Evolutionary conservation across 1,139 yeast genomes (phyloP), one percentile per base, ranked within the genome.

Genomic region (Wickerhamiella pararugosa): DNA sequence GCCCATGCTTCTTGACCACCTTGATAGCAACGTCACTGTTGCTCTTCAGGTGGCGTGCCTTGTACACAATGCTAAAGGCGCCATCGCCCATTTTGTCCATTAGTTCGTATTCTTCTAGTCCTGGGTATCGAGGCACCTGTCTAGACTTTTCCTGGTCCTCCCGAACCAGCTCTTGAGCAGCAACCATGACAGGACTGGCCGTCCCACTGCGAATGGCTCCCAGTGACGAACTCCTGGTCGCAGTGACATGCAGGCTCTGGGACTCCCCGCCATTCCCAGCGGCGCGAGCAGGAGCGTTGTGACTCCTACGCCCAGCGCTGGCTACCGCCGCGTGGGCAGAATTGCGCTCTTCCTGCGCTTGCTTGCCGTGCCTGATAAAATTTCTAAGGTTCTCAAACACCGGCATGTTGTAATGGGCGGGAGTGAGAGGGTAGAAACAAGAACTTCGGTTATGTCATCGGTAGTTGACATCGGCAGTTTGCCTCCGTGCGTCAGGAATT

Each of bases 41-140:
- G 1, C 72, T 65, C 7, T 53, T 51, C 5, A 37, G 47, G 53
- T 78, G 76, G 32, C 65, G 51, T 0, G 94, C 96, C 53, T 75
- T 75, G 61, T 77, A 86, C 5, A 87, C 97, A 25, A 75, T 71
- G 4, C 94, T 82, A 58, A 87, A 87, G 0, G 97, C 97, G 10
- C 97, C 97, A 57, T 66, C 70, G 42, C 69, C 70, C 61, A 65
- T 62, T 51, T 65, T 63, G 47, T 60, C 71, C 45, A 67, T 48
- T 39, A 73, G 61, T 39, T 59, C 56, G 54, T 70, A 75, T 32
- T 38, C 47, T 37, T 69, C 72, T 28, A 72, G 59, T 1, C 73
- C 71, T 28, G 71, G 73, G 49, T 72, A 75, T 40, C 63, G 58
- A 21, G 68, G 69, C 52, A 59, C 55, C 54, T 52, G 59, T 43